phyloP scores from a whole-genome alignment of 768 basidiomycete species.

The Lactifluus pinguis region DNA sequence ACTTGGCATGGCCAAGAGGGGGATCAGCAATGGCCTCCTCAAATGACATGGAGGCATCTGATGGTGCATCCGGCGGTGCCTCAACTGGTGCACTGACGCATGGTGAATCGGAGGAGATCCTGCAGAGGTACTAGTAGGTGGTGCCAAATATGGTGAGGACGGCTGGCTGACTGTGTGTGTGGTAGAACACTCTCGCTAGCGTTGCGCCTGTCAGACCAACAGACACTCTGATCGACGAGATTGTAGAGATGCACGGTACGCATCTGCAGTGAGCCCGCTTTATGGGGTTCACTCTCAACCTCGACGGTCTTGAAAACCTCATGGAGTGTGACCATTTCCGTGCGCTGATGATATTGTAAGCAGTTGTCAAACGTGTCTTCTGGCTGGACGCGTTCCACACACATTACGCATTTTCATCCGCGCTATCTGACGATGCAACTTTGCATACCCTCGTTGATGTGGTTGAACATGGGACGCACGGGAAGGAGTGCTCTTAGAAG shows the following conservation, averaged over 20 bases:
- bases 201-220: constrained; percentile 9
- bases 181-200: constrained; percentile 4
- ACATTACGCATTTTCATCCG: constrained; percentile 9
- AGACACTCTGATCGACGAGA: constrained; percentile 7
- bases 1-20: too few relatives aligned
- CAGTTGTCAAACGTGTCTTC: not conserved
- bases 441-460: constrained; percentile 17
- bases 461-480: constrained; percentile 7
- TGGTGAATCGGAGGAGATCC: too few relatives aligned
- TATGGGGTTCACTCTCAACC: constrained; percentile 2
- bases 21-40: too few relatives aligned
- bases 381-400: not conserved
- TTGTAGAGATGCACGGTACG: constrained; percentile 14
- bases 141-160: too few relatives aligned
- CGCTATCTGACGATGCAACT: constrained; percentile 4
- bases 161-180: too few relatives aligned
- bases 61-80: too few relatives aligned
- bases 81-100: too few relatives aligned
- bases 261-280: constrained; percentile 11
- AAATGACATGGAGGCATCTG: too few relatives aligned
- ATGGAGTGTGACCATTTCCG: constrained; percentile 13
- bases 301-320: constrained; percentile 7
- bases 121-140: too few relatives aligned
- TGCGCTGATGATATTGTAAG: constrained; percentile 15
- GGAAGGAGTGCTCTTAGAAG: constrained; percentile 11